Conservation (phyloP, 1,284 basidiomycete genomes). For the Puccinia hordei region DNA sequence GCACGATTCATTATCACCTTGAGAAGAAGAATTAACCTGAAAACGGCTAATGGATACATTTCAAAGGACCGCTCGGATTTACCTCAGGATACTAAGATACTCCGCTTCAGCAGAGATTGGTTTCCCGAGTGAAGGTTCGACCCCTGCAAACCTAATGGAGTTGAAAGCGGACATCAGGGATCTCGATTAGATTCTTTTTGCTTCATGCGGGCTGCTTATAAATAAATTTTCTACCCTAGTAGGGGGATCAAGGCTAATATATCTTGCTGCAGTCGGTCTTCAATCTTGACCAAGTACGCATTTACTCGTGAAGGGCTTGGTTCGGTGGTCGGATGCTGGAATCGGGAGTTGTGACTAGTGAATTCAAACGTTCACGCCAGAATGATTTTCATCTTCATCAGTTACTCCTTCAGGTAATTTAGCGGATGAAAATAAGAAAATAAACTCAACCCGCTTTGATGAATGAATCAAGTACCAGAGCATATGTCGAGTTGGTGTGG, state of each 20-base stretch:
- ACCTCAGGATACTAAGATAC: conserved; percentile 37
- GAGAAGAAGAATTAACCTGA: background rate
- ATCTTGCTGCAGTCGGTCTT: conserved; percentile 58
- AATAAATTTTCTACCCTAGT: conserved; percentile 54
- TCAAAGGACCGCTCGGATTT: background rate
- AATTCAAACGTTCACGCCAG: background rate
- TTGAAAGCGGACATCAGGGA: background rate
- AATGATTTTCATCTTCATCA: conserved; percentile 2
- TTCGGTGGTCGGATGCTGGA: conserved; percentile 53
- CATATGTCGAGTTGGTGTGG: conserved; percentile 56
- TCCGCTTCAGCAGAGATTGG: conserved; percentile 54
- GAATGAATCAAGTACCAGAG: conserved; percentile 57
- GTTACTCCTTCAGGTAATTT: background rate
- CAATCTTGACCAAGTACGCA: conserved; percentile 58
- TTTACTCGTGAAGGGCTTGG: conserved; percentile 56
- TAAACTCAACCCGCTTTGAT: conserved; percentile 54
- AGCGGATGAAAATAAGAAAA: conserved; percentile 50
- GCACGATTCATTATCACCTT: background rate
- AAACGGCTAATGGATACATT: background rate
- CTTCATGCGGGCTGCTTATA: conserved; percentile 51
- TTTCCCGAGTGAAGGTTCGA: conserved; percentile 53
- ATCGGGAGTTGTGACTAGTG: conserved; percentile 6
- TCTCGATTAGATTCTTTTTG: background rate
- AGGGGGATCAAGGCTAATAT: conserved; percentile 59
- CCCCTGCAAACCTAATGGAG: conserved; percentile 51